Evolutionary conservation across 352 stramenopile species (phyloP).

Genomic region (Globisporangium cederbergense): DNA sequence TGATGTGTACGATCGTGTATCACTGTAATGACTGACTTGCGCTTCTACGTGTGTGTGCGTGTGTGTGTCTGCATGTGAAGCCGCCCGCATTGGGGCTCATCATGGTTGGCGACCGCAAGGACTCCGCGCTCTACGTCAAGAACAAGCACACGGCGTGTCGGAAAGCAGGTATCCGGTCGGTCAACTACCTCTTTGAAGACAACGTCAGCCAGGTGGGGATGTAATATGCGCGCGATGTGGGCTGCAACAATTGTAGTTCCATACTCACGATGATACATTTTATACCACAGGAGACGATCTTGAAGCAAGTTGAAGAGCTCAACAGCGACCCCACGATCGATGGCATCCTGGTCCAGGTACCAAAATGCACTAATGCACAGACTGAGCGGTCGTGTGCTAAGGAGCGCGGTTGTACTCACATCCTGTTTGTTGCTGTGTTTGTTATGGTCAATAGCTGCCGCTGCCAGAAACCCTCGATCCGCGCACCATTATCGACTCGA

Average conservation of each 20-base stretch:
- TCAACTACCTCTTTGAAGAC: conserved; percentile 84
- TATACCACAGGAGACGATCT: conserved; percentile 37
- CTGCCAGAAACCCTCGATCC: conserved; percentile 93
- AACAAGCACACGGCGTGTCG: conserved; percentile 97
- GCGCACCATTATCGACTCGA: conserved; percentile 89
- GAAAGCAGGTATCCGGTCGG: conserved; percentile 91
- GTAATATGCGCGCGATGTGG: not conserved
- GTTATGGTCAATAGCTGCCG: conserved; percentile 63
- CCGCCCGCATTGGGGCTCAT: conserved; percentile 96
- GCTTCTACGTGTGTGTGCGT: not conserved
- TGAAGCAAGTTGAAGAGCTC: conserved; percentile 69
- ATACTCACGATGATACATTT: not conserved
- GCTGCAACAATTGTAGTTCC: not conserved
- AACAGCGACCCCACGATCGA: conserved; percentile 77
- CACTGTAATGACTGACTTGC: not conserved
- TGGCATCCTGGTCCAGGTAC: conserved; percentile 85
- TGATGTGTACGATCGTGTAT: not conserved
- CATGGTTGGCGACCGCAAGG: conserved; percentile 95
- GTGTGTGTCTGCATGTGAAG: not conserved
- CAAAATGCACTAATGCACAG: not conserved
- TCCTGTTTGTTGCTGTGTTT: too few relatives aligned
- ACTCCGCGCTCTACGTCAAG: conserved; percentile 97
- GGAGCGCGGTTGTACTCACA: not conserved
- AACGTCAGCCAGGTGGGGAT: conserved; percentile 46
- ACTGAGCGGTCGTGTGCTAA: not conserved